Conservation (phyloP, 495 filamentous ascomycete species). For the Hypoxylon crocopeplum region DNA sequence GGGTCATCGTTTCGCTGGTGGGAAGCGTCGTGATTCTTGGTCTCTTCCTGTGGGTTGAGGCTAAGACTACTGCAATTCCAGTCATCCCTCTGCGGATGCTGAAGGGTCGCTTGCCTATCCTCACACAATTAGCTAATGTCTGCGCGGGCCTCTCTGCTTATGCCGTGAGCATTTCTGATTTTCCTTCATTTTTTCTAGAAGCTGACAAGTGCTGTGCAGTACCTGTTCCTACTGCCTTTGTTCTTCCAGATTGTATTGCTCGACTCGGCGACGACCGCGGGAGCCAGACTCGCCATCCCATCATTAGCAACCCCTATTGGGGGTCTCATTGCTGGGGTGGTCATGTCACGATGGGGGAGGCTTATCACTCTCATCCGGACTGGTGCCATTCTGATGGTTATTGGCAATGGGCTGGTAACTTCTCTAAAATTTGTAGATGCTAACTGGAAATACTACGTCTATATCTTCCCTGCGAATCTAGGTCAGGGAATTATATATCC, state of each 20-base stretch:
- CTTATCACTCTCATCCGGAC: constrained; percentile 60
- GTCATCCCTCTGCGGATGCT: constrained; percentile 66
- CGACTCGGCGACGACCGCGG: constrained; percentile 67
- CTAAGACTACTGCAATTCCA: constrained; percentile 64
- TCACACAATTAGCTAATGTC: constrained; percentile 65
- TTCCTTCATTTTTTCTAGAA: not conserved
- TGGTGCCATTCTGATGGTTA: constrained; percentile 64
- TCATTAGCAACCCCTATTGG: constrained; percentile 68
- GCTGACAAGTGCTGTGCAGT: constrained; percentile 49
- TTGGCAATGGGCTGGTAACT: constrained; percentile 65
- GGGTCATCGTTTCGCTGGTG: constrained; percentile 61
- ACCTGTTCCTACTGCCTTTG: constrained; percentile 69
- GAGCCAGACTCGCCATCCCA: constrained; percentile 64
- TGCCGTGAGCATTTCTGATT: constrained; percentile 54
- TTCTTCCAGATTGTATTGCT: constrained; percentile 69
- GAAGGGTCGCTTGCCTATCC: constrained; percentile 56
- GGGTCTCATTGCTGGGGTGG: constrained; percentile 63
- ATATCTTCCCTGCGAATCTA: constrained; percentile 68
- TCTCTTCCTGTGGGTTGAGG: constrained; percentile 61
- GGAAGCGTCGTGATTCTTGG: constrained; percentile 58
- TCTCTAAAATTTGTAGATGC: constrained; percentile 63
- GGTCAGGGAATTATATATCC: constrained; percentile 71
- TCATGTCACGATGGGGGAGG: constrained; percentile 71
- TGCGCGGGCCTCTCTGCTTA: constrained; percentile 68
- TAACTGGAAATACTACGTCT: constrained; percentile 68